Percentiles rank a stretch among this genome's conserved stretches.
These are phyloP conservation scores for Spergularia azorica DNA, from an alignment of 179 eudicot species.

Conservation along the genomic window DNA sequence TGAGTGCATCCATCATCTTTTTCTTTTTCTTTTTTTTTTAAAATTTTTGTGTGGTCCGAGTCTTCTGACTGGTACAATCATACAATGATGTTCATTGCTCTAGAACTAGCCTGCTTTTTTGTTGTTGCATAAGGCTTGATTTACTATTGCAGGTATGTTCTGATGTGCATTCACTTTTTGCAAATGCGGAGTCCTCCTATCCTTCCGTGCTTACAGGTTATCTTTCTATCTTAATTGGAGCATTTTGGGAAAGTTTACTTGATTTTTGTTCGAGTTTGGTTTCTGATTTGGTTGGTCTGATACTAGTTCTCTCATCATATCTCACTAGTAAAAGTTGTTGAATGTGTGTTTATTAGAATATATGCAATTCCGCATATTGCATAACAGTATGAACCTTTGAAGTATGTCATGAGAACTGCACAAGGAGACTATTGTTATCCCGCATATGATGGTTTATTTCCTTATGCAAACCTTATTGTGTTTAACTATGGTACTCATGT, in stretches of 20 bases:
- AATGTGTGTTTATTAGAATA: no score
- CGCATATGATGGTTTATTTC: no score
- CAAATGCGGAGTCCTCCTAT: constrained; percentile 88
- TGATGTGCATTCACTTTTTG: constrained; percentile 96
- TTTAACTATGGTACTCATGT: neutral
- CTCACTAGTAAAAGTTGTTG: neutral
- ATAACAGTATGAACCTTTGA: neutral
- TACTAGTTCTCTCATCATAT: constrained; percentile 3
- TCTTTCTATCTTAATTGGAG: neutral
- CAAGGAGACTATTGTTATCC: neutral
- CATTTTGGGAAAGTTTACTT: neutral
- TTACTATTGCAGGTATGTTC: constrained; percentile 71
- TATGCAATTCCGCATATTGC: no score
- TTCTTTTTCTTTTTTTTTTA: neutral
- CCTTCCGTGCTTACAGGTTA: constrained; percentile 95
- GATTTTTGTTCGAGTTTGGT: neutral
- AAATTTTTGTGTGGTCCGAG: neutral
- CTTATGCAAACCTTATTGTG: neutral
- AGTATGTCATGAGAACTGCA: neutral
- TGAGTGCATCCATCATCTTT: neutral
- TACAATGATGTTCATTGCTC: neutral
- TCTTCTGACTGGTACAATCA: neutral
- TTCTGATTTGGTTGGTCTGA: neutral
- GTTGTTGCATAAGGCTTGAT: constrained; percentile 6
- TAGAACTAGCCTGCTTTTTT: neutral